Base-by-base conservation (phyloP, 129 eudicot species). In the Pittosporum tobira region DNA sequence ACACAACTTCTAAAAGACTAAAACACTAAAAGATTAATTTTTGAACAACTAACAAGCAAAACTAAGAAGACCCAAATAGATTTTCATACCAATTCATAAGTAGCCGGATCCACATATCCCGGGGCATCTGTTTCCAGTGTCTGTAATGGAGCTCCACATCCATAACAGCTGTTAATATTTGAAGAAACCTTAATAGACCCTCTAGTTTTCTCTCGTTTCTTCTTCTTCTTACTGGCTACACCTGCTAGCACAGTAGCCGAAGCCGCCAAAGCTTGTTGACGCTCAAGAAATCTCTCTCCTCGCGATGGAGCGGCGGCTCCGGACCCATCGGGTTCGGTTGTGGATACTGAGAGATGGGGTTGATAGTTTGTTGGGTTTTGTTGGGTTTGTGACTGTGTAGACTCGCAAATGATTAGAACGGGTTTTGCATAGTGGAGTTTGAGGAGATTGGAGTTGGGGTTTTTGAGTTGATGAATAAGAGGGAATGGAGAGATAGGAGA, bases 61-160 rank as follows among this genome's bases (percentile, higher is more conserved):
- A n/a, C n/a, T 53, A 28, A 29, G 2, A 61, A 27, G 7, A 38
- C 13, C 16, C 37, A 22, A 10, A 15, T 5, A 23, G 38, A 48
- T 4, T 26, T 24, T 37, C 62, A 51, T 87, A 90, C 98, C 90
- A 90, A 62, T 31, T 71, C 75, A 72, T 90, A 90, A 1, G 89
- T 86, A 45, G 77, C 94, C 36, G 68, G 74, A 48, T 91, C 94
- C 44, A 91, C 94, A 56, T 73, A 91, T 75, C 98, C 98, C 28
- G 98, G 98, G 29, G 84, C 81, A 91, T 86, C 96, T 0, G 48
- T 31, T 58, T 86, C 90, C 20, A 31, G 19, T 18, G 80, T 72
- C 68, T 91, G 98, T 65, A 86, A 74, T 5, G 95, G 95, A 56
- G 98, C 98, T 51, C 98, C 98, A 62, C 98, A 91, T 1, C 98